These are phyloP conservation scores for Hanseniaspora mollemarum DNA, from an alignment of 805 yeast genomes.

Conservation along the genomic window DNA sequence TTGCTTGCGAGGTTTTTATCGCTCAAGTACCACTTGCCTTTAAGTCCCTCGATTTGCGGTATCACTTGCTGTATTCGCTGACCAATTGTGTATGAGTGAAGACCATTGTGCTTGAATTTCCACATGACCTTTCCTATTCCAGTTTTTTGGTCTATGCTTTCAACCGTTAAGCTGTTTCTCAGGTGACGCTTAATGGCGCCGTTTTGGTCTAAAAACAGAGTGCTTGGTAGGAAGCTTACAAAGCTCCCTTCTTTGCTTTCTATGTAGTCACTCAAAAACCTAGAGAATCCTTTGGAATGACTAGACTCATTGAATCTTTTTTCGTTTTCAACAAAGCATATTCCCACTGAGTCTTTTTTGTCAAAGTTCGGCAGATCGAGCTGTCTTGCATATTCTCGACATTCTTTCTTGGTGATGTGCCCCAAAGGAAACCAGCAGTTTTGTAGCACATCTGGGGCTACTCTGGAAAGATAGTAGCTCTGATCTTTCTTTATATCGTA, in stretches of 20 bases:
- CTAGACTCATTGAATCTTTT: constrained; percentile 51
- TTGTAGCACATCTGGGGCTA: constrained; percentile 37
- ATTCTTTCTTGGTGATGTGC: constrained; percentile 59
- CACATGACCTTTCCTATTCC: neutral
- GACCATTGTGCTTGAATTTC: constrained; percentile 50
- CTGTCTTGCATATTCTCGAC: constrained; percentile 53
- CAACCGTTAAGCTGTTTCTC: neutral
- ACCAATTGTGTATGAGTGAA: constrained; percentile 94
- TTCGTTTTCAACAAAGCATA: constrained; percentile 69
- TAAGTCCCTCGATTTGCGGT: constrained; percentile 81
- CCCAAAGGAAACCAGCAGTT: constrained; percentile 71
- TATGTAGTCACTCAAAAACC: constrained; percentile 44
- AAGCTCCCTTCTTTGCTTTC: constrained; percentile 44
- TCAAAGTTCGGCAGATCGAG: constrained; percentile 47
- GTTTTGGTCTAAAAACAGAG: constrained; percentile 49
- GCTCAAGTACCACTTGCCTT: constrained; percentile 80
- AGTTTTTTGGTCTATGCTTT: neutral
- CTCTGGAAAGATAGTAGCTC: constrained; percentile 74
- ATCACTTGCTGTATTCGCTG: constrained; percentile 62
- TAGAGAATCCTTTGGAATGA: constrained; percentile 62
- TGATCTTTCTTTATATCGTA: constrained; percentile 64
- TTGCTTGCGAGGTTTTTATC: constrained; percentile 55
- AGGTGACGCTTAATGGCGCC: constrained; percentile 43
- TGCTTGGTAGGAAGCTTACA: constrained; percentile 32
- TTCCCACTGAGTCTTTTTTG: constrained; percentile 91